Base-by-base conservation (phyloP, 2,329 filamentous ascomycete species). In the Epichloe typhina region DNA sequence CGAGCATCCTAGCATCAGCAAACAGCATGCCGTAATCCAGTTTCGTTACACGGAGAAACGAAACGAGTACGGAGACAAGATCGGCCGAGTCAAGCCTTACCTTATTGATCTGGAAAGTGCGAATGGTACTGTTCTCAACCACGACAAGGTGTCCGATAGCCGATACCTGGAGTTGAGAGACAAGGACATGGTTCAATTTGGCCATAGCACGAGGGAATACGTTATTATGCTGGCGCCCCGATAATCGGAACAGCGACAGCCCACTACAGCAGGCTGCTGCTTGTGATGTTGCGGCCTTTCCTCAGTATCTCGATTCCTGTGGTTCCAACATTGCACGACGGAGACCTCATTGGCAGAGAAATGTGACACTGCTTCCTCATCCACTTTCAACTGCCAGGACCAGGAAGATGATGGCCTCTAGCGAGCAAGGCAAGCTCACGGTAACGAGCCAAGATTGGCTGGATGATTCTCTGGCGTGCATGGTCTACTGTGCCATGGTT, bases 1-100 rank as follows among this genome's bases (percentile, higher is more conserved):
- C 7, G 88, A 95, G 62, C 91, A 98, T 63, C 89, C 90, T 1
- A 96, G 88, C 66, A 82, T 89, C 61, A 95, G 88, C 65, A 94
- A 94, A 67, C 93, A 98, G 68, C 93, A 98, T 66, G 91, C 91
- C 1, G 93, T 90, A 8, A 78, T 98, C 42, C 93, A 98, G 64
- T 98, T 98, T 62, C 82, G 93, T 38, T 83, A 88, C 62, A 80
- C 85, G 19, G 86, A 88, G 61, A 89, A 84, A 67, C 80, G 80
- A 54, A 88, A 94, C 59, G 88, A 96, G 67, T 94, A 79, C 63
- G 90, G 89, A 21, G 90, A 96, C 63, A 86, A 83, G 62, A 75
- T 83, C 52, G 88, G 86, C 21, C 83, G 74, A 54, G 86, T 90
- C 44, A 84, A 81, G 69, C 90, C 90, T 1, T 98, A 97, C 68